Percentiles rank a stretch among this genome's conserved stretches.
These are phyloP conservation scores for Eucalyptus urophylla DNA, from an alignment of 345 rosid species.

Conservation along the genomic window DNA sequence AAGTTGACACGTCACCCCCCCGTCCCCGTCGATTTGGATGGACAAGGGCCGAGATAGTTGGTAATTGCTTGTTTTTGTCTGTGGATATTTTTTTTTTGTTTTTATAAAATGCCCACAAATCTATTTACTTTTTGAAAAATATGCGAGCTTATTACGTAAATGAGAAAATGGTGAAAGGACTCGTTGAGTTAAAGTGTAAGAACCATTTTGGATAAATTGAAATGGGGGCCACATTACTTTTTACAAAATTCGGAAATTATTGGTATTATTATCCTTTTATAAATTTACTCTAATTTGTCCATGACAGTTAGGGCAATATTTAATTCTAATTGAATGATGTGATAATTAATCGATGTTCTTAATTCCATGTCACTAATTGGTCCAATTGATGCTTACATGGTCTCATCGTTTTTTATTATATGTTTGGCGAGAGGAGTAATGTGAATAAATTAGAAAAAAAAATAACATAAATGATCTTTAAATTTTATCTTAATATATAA, in stretches of 20 bases:
- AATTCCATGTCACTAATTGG: not conserved
- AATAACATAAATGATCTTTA: too few species aligned
- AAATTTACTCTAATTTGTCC: not conserved
- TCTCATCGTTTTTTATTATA: not conserved
- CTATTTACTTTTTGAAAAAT: not conserved
- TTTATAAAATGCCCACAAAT: not conserved
- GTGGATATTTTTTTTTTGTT: not conserved
- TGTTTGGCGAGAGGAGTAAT: not conserved
- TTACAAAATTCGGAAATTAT: too few species aligned
- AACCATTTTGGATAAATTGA: too few species aligned
- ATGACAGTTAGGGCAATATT: not conserved
- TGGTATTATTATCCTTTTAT: not conserved
- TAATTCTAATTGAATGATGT: not conserved
- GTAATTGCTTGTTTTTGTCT: not conserved
- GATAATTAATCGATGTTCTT: not conserved
- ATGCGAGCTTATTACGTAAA: too few species aligned
- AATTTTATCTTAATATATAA: too few species aligned
- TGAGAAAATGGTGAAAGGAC: too few species aligned
- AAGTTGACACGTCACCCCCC: too few species aligned
- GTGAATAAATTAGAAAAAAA: not conserved
- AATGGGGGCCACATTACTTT: too few species aligned
- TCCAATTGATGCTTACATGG: not conserved
- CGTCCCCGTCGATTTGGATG: not conserved
- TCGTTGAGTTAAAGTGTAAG: too few species aligned
- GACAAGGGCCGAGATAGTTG: not conserved